Evolutionary conservation across 106 monocot species (phyloP).

Genomic region (Apostasia ramifera): DNA sequence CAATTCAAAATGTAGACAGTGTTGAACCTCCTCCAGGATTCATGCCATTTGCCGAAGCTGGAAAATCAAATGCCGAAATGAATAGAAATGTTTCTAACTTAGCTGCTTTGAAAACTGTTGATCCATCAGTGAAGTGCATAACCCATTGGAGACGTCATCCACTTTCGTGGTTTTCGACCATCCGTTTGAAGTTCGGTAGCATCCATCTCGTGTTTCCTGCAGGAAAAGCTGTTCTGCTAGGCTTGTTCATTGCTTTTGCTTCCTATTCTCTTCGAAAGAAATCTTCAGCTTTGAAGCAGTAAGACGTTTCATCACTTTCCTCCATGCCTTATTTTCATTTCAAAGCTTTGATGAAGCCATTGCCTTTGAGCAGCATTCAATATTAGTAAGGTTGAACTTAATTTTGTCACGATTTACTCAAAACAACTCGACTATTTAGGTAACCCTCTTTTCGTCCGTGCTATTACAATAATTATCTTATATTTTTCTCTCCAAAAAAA

Average conservation of each 20-base stretch:
- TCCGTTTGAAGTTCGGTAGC: conserved; percentile 40
- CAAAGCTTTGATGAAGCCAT: not conserved
- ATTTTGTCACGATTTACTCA: too few relatives aligned
- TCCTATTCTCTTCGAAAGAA: conserved; percentile 41
- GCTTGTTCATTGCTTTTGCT: conserved; percentile 29
- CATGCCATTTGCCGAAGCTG: conserved; percentile 9
- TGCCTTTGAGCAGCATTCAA: not conserved
- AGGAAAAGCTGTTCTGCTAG: conserved; percentile 45
- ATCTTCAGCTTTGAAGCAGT: conserved; percentile 42
- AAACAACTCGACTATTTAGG: too few relatives aligned
- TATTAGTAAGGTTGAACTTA: too few relatives aligned
- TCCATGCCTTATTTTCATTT: not conserved
- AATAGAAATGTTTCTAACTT: conserved; percentile 13
- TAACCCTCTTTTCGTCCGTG: too few relatives aligned
- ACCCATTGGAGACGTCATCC: conserved; percentile 8
- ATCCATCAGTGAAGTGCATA: conserved; percentile 18
- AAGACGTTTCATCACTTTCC: conserved; percentile 4
- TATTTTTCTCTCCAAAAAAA: not conserved
- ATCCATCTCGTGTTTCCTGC: conserved; percentile 24
- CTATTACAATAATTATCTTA: too few relatives aligned
- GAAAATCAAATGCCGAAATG: conserved; percentile 4
- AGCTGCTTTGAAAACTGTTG: conserved; percentile 11
- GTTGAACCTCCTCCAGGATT: conserved; percentile 8
- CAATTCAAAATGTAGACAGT: conserved; percentile 9
- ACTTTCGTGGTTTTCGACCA: conserved; percentile 44